These are phyloP conservation scores for Glomus cerebriforme DNA, from an alignment of 192 early-diverging fungal genomes.

Conservation along the genomic window DNA sequence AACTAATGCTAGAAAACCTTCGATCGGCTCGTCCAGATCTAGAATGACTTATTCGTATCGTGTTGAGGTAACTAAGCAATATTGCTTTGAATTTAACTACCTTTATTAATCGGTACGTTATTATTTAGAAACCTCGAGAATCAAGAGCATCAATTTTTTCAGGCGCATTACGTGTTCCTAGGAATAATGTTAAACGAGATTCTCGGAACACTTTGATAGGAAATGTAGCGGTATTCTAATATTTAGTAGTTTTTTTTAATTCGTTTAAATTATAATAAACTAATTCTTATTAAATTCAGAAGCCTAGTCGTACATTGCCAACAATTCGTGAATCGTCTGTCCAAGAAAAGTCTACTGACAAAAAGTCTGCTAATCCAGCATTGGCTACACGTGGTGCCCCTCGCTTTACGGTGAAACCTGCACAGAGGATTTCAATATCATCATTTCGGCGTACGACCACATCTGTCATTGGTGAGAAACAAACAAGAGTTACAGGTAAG, in stretches of 20 bases:
- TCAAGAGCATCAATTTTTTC: neutral
- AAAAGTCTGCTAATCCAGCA: neutral
- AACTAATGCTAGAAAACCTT: neutral
- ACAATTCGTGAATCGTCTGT: neutral
- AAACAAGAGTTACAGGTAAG: neutral
- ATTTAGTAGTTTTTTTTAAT: neutral
- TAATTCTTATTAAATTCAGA: neutral
- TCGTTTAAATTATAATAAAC: neutral
- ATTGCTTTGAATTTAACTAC: neutral
- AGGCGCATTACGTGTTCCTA: conserved; percentile 3
- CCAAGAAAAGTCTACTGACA: neutral
- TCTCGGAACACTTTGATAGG: neutral
- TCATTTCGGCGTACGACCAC: neutral
- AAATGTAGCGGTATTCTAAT: neutral
- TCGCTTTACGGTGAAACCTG: neutral
- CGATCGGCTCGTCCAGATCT: neutral
- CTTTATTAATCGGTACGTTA: neutral
- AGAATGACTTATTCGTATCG: conserved; percentile 7
- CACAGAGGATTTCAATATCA: neutral
- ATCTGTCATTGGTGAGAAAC: neutral
- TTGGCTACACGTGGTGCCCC: neutral
- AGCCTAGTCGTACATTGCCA: neutral
- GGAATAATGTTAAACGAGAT: neutral
- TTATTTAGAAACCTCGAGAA: neutral
- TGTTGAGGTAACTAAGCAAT: neutral